These are phyloP conservation scores for Solanum sejunctum DNA, from an alignment of 257 asterid genomes.

Conservation along the genomic window DNA sequence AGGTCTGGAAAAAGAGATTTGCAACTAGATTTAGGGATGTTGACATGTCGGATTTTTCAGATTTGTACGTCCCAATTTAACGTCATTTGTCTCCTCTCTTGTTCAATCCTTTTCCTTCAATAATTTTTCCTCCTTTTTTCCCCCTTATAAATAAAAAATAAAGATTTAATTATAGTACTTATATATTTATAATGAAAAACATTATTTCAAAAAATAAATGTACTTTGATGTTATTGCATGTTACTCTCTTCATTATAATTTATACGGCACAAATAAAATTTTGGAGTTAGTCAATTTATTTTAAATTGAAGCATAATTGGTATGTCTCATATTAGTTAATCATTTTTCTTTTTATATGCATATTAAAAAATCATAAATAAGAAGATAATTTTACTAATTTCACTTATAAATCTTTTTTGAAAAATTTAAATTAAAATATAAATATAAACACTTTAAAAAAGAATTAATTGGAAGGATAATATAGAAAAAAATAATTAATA, in stretches of 20 bases:
- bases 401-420: too few relatives aligned
- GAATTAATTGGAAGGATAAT: too few relatives aligned
- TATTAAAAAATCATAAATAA: too few relatives aligned
- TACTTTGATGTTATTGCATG: neutral
- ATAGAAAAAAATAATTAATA: too few relatives aligned
- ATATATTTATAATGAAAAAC: neutral
- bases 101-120: neutral
- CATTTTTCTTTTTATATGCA: too few relatives aligned
- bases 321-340: too few relatives aligned
- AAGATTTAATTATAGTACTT: neutral
- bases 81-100: neutral
- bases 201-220: neutral
- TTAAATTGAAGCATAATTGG: too few relatives aligned
- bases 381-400: too few relatives aligned
- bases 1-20: neutral
- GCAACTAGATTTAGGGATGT: slow-evolving; percentile 8
- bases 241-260: too few relatives aligned
- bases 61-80: neutral
- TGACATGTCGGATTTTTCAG: slow-evolving; percentile 1
- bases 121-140: neutral
- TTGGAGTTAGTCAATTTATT: too few relatives aligned
- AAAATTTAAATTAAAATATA: too few relatives aligned
- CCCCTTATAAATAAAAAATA: neutral
- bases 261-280: neutral
- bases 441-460: too few relatives aligned